Base-by-base conservation (phyloP, 2,329 filamentous ascomycete genomes). In the Fusarium anguioides region DNA sequence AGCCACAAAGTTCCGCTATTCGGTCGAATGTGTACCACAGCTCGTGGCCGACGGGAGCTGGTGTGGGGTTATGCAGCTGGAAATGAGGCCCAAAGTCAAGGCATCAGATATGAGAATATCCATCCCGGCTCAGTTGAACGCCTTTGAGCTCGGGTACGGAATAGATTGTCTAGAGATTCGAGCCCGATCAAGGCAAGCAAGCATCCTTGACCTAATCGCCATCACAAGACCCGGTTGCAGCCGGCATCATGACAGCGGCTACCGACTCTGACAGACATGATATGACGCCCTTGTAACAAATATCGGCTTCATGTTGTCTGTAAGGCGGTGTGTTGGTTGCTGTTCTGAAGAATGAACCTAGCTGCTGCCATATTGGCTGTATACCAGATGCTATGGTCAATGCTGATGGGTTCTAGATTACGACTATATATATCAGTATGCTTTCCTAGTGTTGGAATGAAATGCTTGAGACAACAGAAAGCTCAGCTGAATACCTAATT, bases 141-240 rank as follows among this genome's bases (percentile, higher is more conserved):
- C 15, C 37, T 53, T 71, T 69, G 50, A 55, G 51, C 45, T 66
- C 41, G 46, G 58, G 57, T 52, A 56, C 37, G 27, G 41, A 56
- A 33, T 45, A 23, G 23, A 40, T 21, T 31, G 37, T 26, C 14
- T 44, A 23, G 15, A 37, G 56, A 37, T 54, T 47, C 24, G 44
- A 53, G 61, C 64, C 69, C 44, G 51, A 69, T 50, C 23, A 56
- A 67, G 65, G 59, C 60, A 71, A 66, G 60, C 60, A 42, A 35
- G 23, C 40, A 62, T 67, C 65, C 65, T 55, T 65, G 62, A 41
- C 21, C 47, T 40, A 37, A 54, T 66, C 46, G 54, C 46, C 65
- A 66, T 69, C 65, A 67, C 70, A 60, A 68, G 62, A 60, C 57
- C 68, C 53, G 52, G 44, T 46, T 66, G 57, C 65, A 61, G 60